Conservation (phyloP, 2,329 filamentous ascomycete species). For the Xylariaceae sp. region DNA sequence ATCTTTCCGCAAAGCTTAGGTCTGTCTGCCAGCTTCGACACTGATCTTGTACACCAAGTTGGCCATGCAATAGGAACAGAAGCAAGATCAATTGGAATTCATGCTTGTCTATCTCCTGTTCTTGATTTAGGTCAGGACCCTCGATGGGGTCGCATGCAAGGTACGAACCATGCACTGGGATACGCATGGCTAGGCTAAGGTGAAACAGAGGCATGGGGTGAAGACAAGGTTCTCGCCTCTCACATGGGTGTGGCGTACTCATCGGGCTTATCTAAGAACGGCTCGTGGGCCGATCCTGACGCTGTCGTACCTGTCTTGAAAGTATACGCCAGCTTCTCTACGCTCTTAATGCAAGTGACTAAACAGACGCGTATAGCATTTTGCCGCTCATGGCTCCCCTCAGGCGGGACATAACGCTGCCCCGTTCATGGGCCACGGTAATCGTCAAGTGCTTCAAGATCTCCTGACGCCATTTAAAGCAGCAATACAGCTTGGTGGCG, state of each 20-base stretch:
- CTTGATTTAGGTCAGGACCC: constrained; percentile 52
- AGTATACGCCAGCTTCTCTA: constrained; percentile 27
- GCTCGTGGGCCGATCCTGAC: constrained; percentile 48
- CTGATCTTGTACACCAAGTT: constrained; percentile 48
- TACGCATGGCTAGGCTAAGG: constrained; percentile 1
- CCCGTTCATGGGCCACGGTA: constrained; percentile 51
- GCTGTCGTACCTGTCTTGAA: constrained; percentile 52
- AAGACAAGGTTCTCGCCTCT: constrained; percentile 51
- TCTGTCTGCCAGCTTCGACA: constrained; percentile 50
- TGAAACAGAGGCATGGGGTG: constrained; percentile 50
- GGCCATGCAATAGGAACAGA: constrained; percentile 50
- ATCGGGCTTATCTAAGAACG: constrained; percentile 51
- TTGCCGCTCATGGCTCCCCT: constrained; percentile 51
- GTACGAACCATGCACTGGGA: constrained; percentile 26
- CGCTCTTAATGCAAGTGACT: background rate
- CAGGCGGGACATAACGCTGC: constrained; percentile 51
- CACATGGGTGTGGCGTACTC: constrained; percentile 52
- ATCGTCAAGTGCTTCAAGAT: constrained; percentile 49
- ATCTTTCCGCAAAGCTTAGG: constrained; percentile 52
- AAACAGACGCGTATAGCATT: constrained; percentile 40
- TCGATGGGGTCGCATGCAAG: constrained; percentile 51
- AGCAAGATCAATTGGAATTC: constrained; percentile 51
- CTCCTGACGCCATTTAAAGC: constrained; percentile 51
- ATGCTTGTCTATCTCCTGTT: constrained; percentile 51
- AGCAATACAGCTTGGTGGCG: constrained; percentile 49